Conservation (phyloP, 768 basidiomycete species). For the Pulveroboletus sp. region DNA sequence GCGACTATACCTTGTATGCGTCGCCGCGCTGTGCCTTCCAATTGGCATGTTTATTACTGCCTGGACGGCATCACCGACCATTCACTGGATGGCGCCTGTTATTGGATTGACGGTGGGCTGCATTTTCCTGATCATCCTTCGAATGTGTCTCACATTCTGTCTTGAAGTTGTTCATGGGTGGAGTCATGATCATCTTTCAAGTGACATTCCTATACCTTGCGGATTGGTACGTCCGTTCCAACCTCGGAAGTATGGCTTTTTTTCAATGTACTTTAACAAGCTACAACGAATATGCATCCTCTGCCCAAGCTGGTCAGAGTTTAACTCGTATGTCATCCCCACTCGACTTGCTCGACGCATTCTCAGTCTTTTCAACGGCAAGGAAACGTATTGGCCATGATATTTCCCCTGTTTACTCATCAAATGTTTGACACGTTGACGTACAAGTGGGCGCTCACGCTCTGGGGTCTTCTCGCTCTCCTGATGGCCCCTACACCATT, state of each 20-base stretch:
- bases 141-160: neutral
- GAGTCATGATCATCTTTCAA: slow-evolving; percentile 42
- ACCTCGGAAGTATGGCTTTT: neutral
- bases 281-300: slow-evolving; percentile 48
- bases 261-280: slow-evolving; percentile 17
- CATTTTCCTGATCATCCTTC: neutral
- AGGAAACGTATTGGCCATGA: slow-evolving; percentile 38
- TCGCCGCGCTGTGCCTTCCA: slow-evolving; percentile 53
- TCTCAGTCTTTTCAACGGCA: slow-evolving; percentile 8
- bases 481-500: slow-evolving; percentile 46
- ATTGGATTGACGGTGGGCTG: slow-evolving; percentile 21
- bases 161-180: slow-evolving; percentile 40
- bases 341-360: no score
- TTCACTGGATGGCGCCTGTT: slow-evolving; percentile 57
- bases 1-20: slow-evolving; percentile 53
- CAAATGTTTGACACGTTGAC: slow-evolving; percentile 46
- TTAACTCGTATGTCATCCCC: slow-evolving; percentile 37
- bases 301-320: slow-evolving; percentile 52
- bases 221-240: slow-evolving; percentile 39
- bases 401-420: slow-evolving; percentile 50
- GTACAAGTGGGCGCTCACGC: slow-evolving; percentile 47
- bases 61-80: slow-evolving; percentile 54
- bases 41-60: slow-evolving; percentile 67
- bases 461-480: slow-evolving; percentile 40
- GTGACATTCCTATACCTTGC: slow-evolving; percentile 48